Evolutionary conservation across 371 early-diverging fungal species (phyloP).

Genomic region (Nematocida homosporus): DNA sequence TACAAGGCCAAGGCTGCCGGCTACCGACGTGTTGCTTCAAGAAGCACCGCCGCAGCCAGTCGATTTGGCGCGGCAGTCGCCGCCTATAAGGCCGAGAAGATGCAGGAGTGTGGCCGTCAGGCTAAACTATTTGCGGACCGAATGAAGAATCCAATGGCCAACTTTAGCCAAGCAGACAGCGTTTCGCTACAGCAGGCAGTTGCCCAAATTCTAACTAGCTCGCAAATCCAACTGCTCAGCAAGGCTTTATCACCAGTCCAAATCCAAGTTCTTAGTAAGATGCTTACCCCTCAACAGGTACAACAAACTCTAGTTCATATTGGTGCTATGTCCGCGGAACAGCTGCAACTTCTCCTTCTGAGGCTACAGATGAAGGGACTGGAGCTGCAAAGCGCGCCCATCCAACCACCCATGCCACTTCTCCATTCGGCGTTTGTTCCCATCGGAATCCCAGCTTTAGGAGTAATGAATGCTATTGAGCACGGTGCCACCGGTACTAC

Average conservation of each 20-base stretch:
- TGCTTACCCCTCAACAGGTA: slow-evolving; percentile 48
- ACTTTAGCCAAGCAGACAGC: slow-evolving; percentile 1
- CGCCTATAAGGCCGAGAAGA: slow-evolving; percentile 13
- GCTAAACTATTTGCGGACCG: slow-evolving; percentile 20
- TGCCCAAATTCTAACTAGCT: slow-evolving; percentile 48
- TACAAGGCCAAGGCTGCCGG: slow-evolving; percentile 28
- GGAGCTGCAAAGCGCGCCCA: slow-evolving; percentile 4
- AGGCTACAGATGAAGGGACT: slow-evolving; percentile 43
- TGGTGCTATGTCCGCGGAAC: slow-evolving; percentile 29
- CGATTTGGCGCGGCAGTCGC: not conserved
- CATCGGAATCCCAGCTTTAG: not conserved
- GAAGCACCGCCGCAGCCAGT: not conserved
- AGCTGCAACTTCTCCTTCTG: slow-evolving; percentile 22
- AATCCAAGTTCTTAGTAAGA: slow-evolving; percentile 22
- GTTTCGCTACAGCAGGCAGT: slow-evolving; percentile 20
- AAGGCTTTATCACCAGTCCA: slow-evolving; percentile 40
- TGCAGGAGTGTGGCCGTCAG: slow-evolving; percentile 26
- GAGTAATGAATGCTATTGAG: not conserved
- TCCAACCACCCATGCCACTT: not conserved
- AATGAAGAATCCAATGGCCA: not conserved
- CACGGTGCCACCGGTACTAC: not conserved
- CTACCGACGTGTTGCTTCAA: not conserved
- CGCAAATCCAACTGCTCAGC: slow-evolving; percentile 47
- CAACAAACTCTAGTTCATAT: slow-evolving; percentile 51
- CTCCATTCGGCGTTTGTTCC: slow-evolving; percentile 1